Evolutionary conservation across 2,329 filamentous ascomycete genomes (phyloP), one percentile per base, ranked within the genome.

Genomic region (Taxawa tesnikishii): DNA sequence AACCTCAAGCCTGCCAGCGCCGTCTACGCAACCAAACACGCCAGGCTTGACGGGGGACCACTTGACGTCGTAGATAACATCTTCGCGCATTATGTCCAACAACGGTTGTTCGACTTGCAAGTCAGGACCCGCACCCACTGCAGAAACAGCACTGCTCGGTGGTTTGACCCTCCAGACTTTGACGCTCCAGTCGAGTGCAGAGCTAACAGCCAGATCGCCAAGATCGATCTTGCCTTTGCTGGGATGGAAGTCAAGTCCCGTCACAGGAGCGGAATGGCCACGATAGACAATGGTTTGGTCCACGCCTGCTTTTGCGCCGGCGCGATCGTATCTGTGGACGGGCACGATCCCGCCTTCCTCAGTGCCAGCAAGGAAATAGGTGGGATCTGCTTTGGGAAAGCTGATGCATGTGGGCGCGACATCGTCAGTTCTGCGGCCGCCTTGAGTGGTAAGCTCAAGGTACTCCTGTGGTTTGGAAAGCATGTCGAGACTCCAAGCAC

Each of bases 401-500:
- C 84, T 83, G 60, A 98, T 82, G 56, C 83, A 93, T 1, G 84
- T 94, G 2, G 92, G 90, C 33, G 85, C 85, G 30, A 98, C 76
- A 49, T 98, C 90, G 58, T 98, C 92, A 4, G 85, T 88, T 29
- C 55, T 54, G 45, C 83, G 79, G 4, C 61, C 56, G 5, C 88
- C 84, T 3, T 88, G 88, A 3, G 85, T 83, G 38, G 78, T 79
- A 9, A 98, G 69, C 48, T 93, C 84, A 26, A 98, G 73, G 34
- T 85, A 79, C 62, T 98, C 90, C 58, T 96, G 88, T 1, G 90
- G 90, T 56, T 94, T 84, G 1, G 88, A 84, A 38, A 98, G 81
- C 75, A 98, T 96, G 55, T 98, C 92, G 42, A 94, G 84, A 34
- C 83, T 87, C 90, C 90, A 98, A 29, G 87, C 83, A 56, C 90